Evolutionary conservation across 2,329 filamentous ascomycete species (phyloP), one percentile per base, ranked within the genome.

Genomic region (Neofusicoccum ribis): DNA sequence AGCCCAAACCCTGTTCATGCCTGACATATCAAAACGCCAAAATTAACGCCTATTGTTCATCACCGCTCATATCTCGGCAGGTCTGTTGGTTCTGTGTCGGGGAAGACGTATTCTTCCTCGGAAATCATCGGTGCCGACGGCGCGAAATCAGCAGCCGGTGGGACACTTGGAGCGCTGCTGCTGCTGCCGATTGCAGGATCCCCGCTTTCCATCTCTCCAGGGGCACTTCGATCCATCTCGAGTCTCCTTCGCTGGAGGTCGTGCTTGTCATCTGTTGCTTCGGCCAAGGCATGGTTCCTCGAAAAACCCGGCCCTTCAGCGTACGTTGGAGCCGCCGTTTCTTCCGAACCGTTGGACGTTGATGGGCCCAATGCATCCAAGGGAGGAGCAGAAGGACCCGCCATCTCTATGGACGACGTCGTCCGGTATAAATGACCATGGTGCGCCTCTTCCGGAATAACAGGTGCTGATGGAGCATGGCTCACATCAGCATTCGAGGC

Each of bases 251-350:
- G 72, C 59, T 93, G 90, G 6, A 92, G 80, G 73, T 96, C 92
- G 70, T 89, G 88, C 75, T 96, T 95, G 75, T 96, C 93, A 64
- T 95, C 91, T 14, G 78, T 81, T 3, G 79, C 67, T 23, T 74
- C 68, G 68, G 46, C 8, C 27, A 23, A 31, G 8, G 17, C 9
- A 3, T 46, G 44, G 11, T 23, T 37, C 2, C 36, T 36, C 15
- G 27, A 17, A 14, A 34, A 41, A 9, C 51, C 43, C 8, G 37
- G 43, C 4, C 43, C 36, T 12, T 56, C 51, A 20, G 58, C 62
- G 23, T 64, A 64, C 14, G 14, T 56, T 17, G 62, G 62, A 20
- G 50, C 51, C 5, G 34, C 31, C 5, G 62, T 39, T 20, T 64
- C 50, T 5, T 50, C 44, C 1, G 36, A 47, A 2, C 20, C 62